Evolutionary conservation across 78 protist species (phyloP), one percentile per base, ranked within the genome.

Genomic region (Dictyostelium capitatum): DNA sequence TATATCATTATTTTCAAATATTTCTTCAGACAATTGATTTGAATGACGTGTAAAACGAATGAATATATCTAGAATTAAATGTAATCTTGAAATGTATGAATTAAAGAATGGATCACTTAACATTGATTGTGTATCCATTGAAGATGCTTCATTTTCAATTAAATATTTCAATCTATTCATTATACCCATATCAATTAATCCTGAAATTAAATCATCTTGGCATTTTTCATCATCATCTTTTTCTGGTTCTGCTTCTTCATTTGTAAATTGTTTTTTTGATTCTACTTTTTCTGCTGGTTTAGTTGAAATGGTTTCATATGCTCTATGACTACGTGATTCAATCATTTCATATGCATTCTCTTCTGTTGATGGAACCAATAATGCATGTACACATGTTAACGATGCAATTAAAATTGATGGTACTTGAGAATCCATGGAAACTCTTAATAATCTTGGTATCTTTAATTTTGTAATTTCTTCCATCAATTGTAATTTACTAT

Each of bases 191-290:
- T 87, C 84, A 19, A 87, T 37, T 14, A 87, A 37, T 20, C 93
- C 93, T 20, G 15, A n/a, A 37, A 87, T 25, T 37, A 87, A 54
- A 50, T 87, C 93, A 8, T 41, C 10, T 46, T 56, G 19, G 50
- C 93, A 87, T n/a, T 50, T 32, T 32, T 87, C 93, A 87, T 87
- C 93, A 80, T 87, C 93, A 51, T 50, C 93, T n/a, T 46, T 37
- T 20, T 79, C 83, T 50, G 82, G 82, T 23, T 83, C 80, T 10
- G 50, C 79, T 15, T 72, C 82, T 51, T 87, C 79, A 28, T 62
- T 32, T 6, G 17, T 47, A 41, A 59, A 41, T 50, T 28, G 20
- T 23, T 28, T 43, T 32, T 67, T 67, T 37, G 28, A 30, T 15
- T 47, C 48, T 7, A 7, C 51, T 53, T 11, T 25, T 7, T 37